Percentiles rank a stretch among this genome's conserved stretches.
Evolutionary conservation across 2,329 filamentous ascomycete species (phyloP).

Genomic region (Davidsoniella neocaledoniae): DNA sequence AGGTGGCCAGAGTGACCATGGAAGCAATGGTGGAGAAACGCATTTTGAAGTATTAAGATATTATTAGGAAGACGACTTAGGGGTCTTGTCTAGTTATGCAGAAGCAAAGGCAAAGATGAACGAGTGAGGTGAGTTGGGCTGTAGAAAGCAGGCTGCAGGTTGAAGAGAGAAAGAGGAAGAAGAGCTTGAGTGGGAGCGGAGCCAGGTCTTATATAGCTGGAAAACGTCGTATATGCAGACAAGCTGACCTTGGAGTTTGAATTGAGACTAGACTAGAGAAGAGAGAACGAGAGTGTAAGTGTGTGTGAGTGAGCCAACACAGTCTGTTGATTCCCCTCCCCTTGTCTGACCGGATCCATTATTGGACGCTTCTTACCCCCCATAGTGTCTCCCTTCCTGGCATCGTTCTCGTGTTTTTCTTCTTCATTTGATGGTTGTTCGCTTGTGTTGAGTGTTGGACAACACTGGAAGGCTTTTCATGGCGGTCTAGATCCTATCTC

Average conservation of each 20-base stretch:
- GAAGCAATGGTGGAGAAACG: constrained; percentile 9
- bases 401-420: constrained; percentile 3
- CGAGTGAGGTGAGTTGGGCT: not conserved
- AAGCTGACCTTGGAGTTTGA: too few relatives aligned
- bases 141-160: not conserved
- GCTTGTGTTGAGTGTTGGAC: too few relatives aligned
- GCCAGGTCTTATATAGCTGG: too few relatives aligned
- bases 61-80: not conserved
- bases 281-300: not conserved
- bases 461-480: too few relatives aligned
- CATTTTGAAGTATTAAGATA: constrained; percentile 5
- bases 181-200: not conserved
- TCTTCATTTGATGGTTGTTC: constrained; percentile 4
- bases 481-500: too few relatives aligned
- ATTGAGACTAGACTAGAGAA: not conserved
- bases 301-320: not conserved
- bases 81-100: not conserved
- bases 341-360: not conserved
- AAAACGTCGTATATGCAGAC: too few relatives aligned
- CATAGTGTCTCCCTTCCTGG: constrained; percentile 1
- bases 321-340: not conserved
- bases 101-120: constrained; percentile 7
- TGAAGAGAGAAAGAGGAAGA: not conserved
- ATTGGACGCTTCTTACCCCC: not conserved
- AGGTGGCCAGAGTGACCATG: constrained; percentile 7